Evolutionary conservation across 2,329 filamentous ascomycete species (phyloP), one percentile per base, ranked within the genome.

Genomic region (Colletotrichum truncatum): DNA sequence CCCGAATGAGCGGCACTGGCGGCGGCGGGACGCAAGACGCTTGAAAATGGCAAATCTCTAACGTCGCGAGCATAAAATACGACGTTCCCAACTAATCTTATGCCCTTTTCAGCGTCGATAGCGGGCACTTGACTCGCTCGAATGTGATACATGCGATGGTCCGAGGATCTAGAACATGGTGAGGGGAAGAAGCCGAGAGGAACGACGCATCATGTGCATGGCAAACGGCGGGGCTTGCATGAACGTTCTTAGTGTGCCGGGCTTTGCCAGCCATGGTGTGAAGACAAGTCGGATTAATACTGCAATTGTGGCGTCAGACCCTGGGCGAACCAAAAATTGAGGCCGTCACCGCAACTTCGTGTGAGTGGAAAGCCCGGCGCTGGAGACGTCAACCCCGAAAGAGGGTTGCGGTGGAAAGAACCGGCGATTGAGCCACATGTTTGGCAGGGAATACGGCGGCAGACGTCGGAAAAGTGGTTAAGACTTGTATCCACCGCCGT

Each of bases 91-190:
- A 36, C 39, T 10, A 39, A 26, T 32, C 58, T 48, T 34, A 43
- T 63, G 48, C 56, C 43, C 34, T 62, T 23, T 58, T 11, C 14
- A 18, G 21, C 34, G 49, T 64, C 21, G 49, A 62, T 45, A 43
- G 57, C 57, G 57, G 41, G 57, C 63, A 56, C 63, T 65, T 65
- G 63, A 63, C 63, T 63, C 57, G 62, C 16, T 21, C 8, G 51
- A 36, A 57, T 55, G 63, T 51, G 36, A 63, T 43, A 25, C 41
- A 62, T 49, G 39, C 58, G 43, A 23, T 46, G 28, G 41, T 18
- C 26, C 56, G 39, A 36, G 61, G 46, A 65, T 62, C 49, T 55
- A 55, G 63, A 62, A 39, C 43, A 21, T 43, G 43, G 28, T 34
- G 51, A 55, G 51, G 57, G 34, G 41, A 56, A 26, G 23, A 30